Base-by-base conservation (phyloP, 345 rosid genomes). In the Arabidopsis arenosa region DNA sequence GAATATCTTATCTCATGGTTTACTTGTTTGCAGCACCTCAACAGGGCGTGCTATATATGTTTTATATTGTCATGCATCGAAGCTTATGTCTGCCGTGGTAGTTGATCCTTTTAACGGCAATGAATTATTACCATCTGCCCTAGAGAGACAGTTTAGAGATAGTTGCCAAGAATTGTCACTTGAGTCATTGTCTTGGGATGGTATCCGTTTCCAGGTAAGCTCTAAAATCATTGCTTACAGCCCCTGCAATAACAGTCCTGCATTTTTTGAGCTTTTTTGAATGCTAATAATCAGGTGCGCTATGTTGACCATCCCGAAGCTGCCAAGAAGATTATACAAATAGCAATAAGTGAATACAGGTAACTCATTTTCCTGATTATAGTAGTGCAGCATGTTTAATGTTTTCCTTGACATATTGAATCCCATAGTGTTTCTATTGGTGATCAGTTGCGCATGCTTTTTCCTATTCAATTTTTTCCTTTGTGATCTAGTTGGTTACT, bases 101-200 rank as follows among this genome's bases (percentile, higher is more conserved):
- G 97, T 94, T 76, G 86, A 81, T 78, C 90, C 90, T 81, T 85
- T 82, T 75, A 87, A 78, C 51, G 84, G 80, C 75, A 85, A 86
- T 86, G 97, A 90, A 59, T 45, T 90, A 73, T 80, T 87, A 12
- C 70, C 90, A 70, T 75, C 88, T 79, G 80, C 88, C 76, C 90
- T 94, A 43, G 95, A 94, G 78, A 87, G 78, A 78, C 96, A 94
- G 81, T 90, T 87, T 75, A 87, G 85, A 74, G 97, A 94, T 83
- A 91, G 96, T 74, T 90, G 98, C 77, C 86, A 73, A 68, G 84
- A 89, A 51, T 73, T 89, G 83, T 89, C 86, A 65, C 69, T 77
- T 69, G 91, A 86, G 76, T 61, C 78, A 21, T 80, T 84, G 74
- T 71, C 87, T 15, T 79, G 63, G 75, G 75, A 81, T 74, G 84